Evolutionary conservation across 257 asterid genomes (phyloP).

Genomic region (Nyctanthes arbortristis): DNA sequence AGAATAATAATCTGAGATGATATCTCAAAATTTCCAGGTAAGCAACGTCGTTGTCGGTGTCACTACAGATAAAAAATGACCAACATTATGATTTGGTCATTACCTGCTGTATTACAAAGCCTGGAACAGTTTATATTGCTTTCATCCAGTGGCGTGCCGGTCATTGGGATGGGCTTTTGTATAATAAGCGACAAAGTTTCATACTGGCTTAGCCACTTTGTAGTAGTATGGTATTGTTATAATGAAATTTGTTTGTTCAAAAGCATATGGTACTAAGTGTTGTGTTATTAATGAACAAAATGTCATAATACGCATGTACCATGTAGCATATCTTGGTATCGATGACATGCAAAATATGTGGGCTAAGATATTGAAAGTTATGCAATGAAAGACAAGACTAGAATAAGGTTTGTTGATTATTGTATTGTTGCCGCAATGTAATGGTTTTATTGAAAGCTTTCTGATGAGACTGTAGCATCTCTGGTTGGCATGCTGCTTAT

Average conservation of each 20-base stretch:
- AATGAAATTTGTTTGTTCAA: slow-evolving; percentile 10
- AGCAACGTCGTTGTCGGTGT: slow-evolving; percentile 62
- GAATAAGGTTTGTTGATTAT: not conserved
- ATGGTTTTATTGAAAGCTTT: too few species aligned
- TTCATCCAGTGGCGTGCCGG: slow-evolving; percentile 26
- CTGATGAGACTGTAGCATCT: not conserved
- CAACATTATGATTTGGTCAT: slow-evolving; percentile 13
- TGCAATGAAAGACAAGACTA: not conserved
- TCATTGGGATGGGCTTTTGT: slow-evolving; percentile 33
- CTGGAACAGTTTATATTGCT: slow-evolving; percentile 13
- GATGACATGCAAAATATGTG: not conserved
- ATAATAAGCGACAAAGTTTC: slow-evolving; percentile 33
- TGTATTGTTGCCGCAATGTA: not conserved
- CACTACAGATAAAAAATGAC: slow-evolving; percentile 53
- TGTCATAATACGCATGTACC: too few species aligned
- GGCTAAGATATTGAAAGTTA: not conserved
- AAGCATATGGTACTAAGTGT: not conserved
- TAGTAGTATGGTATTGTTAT: slow-evolving; percentile 21
- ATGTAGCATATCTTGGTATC: too few species aligned
- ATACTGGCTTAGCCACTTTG: slow-evolving; percentile 28
- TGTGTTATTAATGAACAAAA: too few species aligned
- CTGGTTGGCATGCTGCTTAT: not conserved
- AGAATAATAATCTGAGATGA: slow-evolving; percentile 16
- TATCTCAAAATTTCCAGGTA: slow-evolving; percentile 36
- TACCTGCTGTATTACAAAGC: slow-evolving; percentile 26